Percentiles rank a stretch among this genome's conserved stretches.
These are phyloP conservation scores for Mollisiaceae sp. DNA, from an alignment of 2,329 filamentous ascomycete genomes.

Conservation along the genomic window DNA sequence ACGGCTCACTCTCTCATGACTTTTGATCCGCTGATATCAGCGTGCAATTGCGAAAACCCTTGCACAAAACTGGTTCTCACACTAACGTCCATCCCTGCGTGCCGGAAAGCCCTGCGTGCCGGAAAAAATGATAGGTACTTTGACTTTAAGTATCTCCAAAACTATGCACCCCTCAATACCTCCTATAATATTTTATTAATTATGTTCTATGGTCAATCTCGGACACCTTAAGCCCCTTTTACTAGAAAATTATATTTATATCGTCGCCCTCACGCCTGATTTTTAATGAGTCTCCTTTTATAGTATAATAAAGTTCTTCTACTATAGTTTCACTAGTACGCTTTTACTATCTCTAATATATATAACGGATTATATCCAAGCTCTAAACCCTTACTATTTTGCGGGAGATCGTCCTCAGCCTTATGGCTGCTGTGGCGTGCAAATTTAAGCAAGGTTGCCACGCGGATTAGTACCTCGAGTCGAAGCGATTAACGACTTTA, in stretches of 20 bases:
- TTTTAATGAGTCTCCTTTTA: too few species aligned
- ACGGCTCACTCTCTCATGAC: too few species aligned
- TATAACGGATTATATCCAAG: too few species aligned
- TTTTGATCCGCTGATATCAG: too few species aligned
- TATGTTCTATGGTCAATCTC: constrained; percentile 21
- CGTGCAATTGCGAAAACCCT: too few species aligned
- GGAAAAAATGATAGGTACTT: constrained; percentile 17
- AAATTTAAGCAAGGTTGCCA: constrained; percentile 13
- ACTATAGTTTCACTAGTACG: too few species aligned
- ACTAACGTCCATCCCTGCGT: constrained; percentile 16
- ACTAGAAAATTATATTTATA: constrained; percentile 22
- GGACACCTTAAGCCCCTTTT: constrained; percentile 17
- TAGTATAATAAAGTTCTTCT: too few species aligned
- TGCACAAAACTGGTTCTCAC: too few species aligned
- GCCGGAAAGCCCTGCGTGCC: constrained; percentile 19
- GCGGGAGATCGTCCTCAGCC: constrained; percentile 12
- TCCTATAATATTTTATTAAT: constrained; percentile 11
- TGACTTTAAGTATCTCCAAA: constrained; percentile 24
- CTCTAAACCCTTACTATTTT: constrained; percentile 11
- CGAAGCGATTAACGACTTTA: too few species aligned
- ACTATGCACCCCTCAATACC: constrained; percentile 15
- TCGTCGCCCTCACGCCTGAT: constrained; percentile 14
- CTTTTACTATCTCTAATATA: too few species aligned
- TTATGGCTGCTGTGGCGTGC: constrained; percentile 16
- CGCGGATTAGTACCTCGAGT: constrained; percentile 19